phyloP scores from a whole-genome alignment of 2,329 filamentous ascomycete genomes.

The Pyrenochaeta sp. region DNA sequence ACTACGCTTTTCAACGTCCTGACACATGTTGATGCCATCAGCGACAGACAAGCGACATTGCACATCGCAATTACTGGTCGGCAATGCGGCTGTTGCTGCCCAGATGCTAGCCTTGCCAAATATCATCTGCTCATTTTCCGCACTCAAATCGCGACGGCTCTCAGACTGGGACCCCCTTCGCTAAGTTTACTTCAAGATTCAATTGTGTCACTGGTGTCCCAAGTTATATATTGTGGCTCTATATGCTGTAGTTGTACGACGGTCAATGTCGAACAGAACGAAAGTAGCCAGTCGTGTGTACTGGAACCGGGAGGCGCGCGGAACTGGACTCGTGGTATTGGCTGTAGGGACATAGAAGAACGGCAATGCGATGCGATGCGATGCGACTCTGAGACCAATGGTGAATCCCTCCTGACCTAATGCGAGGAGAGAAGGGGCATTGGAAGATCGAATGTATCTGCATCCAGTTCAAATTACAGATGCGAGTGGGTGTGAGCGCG shows the following conservation, averaged over 20 bases:
- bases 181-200: neutral
- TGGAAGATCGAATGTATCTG: no score
- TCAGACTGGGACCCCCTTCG: neutral
- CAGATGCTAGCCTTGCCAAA: conserved; percentile 14
- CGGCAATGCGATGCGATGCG: no score
- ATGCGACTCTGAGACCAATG: no score
- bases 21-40: neutral
- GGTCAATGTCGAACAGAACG: neutral
- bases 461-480: no score
- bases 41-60: conserved; percentile 17
- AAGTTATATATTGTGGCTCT: neutral
- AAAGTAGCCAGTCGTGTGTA: neutral
- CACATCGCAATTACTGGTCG: conserved; percentile 27
- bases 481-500: no score
- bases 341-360: no score
- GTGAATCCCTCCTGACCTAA: no score
- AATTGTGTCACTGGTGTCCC: neutral
- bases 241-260: neutral
- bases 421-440: no score
- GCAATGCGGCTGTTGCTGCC: conserved; percentile 18
- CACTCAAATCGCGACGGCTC: neutral
- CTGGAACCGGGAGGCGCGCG: neutral
- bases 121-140: conserved; percentile 1
- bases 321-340: no score
- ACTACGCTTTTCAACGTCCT: neutral